phyloP scores from a whole-genome alignment of 129 eudicot species.

The Gnaphalium uliginosum region DNA sequence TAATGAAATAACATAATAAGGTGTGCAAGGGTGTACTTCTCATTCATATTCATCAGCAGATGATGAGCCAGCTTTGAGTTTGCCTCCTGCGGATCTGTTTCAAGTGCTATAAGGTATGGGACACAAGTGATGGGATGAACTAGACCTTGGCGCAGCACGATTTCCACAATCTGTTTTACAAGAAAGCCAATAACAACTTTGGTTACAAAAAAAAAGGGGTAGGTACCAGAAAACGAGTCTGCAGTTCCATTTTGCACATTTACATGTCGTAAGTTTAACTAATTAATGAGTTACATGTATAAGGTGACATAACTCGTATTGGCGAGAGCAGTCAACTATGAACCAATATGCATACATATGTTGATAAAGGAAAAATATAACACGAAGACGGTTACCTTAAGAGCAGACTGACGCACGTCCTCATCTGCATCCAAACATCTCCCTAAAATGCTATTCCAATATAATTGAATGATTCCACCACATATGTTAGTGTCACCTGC shows the following conservation, averaged over 20 bases:
- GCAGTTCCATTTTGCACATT: background rate
- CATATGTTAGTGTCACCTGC: constrained; percentile 98
- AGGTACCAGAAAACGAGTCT: background rate
- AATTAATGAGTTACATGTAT: background rate
- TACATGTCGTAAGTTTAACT: constrained; percentile 48
- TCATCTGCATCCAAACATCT: constrained; percentile 86
- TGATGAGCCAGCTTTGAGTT: constrained; percentile 96
- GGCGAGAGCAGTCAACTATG: constrained; percentile 35
- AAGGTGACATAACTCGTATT: background rate
- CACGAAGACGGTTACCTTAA: constrained; percentile 54
- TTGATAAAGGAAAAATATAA: background rate
- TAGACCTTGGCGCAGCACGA: constrained; percentile 39
- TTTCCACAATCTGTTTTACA: constrained; percentile 14
- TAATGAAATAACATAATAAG: constrained; percentile 8
- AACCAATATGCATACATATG: constrained; percentile 14
- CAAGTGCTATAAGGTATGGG: constrained; percentile 94
- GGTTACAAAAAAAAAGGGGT: constrained; percentile 2
- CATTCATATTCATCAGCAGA: constrained; percentile 96
- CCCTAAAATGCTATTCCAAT: constrained; percentile 82
- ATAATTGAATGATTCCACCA: constrained; percentile 90
- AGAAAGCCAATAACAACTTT: background rate
- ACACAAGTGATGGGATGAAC: constrained; percentile 79
- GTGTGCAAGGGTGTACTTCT: constrained; percentile 57
- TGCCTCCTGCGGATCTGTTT: constrained; percentile 85
- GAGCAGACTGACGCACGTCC: constrained; percentile 78